Conservation (phyloP, 2,329 filamentous ascomycete species). For the Aulographum hederae region DNA sequence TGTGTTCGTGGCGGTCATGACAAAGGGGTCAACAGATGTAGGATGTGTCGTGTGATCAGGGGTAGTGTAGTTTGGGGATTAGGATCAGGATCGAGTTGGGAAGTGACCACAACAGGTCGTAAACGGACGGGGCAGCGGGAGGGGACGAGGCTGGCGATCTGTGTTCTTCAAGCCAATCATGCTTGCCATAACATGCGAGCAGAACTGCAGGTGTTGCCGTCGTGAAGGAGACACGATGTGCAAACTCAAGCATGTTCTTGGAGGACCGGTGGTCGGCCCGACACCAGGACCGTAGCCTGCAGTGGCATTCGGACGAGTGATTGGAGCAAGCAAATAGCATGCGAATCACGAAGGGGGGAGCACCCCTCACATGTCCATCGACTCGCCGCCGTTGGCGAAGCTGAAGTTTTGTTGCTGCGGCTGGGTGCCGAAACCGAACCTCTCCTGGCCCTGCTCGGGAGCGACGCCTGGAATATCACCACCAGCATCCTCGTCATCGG, state of each 20-base stretch:
- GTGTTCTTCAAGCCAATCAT: neutral
- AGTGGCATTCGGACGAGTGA: neutral
- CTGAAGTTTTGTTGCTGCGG: slow-evolving; percentile 67
- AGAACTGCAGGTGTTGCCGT: neutral
- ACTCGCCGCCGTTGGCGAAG: slow-evolving; percentile 65
- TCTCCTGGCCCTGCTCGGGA: slow-evolving; percentile 48
- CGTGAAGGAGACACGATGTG: neutral
- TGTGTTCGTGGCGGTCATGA: slow-evolving; percentile 10
- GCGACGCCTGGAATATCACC: slow-evolving; percentile 58
- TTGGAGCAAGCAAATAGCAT: too few species aligned
- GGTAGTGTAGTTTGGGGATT: slow-evolving; percentile 6
- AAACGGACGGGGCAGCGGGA: neutral
- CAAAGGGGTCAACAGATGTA: slow-evolving; percentile 12
- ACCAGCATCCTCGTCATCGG: slow-evolving; percentile 75
- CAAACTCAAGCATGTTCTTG: neutral
- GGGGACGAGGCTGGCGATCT: neutral
- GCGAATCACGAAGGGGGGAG: too few species aligned
- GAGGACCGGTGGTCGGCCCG: neutral
- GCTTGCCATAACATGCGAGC: neutral
- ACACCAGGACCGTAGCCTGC: neutral
- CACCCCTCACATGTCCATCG: slow-evolving; percentile 66
- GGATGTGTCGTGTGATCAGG: slow-evolving; percentile 5
- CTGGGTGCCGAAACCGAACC: slow-evolving; percentile 57
- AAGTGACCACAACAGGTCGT: neutral
- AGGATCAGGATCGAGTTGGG: slow-evolving; percentile 4